Conservation (phyloP, 768 basidiomycete species). For the Lyophyllum atratum region DNA sequence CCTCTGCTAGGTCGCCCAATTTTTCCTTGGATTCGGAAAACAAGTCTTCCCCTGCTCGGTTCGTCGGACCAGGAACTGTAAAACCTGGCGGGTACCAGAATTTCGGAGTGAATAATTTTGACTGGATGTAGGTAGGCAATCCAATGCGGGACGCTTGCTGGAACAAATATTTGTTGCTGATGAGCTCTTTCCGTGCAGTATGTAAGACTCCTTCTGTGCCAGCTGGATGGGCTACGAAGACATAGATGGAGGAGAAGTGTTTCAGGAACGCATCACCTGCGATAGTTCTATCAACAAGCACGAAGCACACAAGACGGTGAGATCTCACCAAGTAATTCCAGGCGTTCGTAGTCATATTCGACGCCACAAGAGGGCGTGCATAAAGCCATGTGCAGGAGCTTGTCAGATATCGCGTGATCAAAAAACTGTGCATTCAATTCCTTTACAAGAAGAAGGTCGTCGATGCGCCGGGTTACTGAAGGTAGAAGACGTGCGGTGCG, state of each 20-base stretch:
- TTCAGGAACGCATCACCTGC: conserved; percentile 85
- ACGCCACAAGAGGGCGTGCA: conserved; percentile 69
- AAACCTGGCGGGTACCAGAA: conserved; percentile 63
- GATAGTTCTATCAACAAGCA: conserved; percentile 8
- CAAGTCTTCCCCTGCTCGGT: neutral
- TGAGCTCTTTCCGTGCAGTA: conserved; percentile 61
- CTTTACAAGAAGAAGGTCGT: conserved; percentile 74
- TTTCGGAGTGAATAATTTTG: conserved; percentile 67
- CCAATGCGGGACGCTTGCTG: conserved; percentile 54
- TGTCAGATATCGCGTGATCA: conserved; percentile 59
- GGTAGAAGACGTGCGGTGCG: conserved; percentile 73
- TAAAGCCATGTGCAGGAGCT: conserved; percentile 64
- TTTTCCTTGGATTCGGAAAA: neutral
- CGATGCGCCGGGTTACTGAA: conserved; percentile 70
- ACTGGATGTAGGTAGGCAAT: conserved; percentile 74
- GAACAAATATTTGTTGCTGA: conserved; percentile 73
- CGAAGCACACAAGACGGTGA: neutral
- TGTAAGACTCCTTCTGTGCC: conserved; percentile 72
- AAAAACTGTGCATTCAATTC: conserved; percentile 77
- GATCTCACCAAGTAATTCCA: conserved; percentile 74
- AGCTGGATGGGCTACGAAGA: conserved; percentile 69
- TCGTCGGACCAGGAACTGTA: conserved; percentile 2
- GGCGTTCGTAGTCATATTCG: conserved; percentile 80
- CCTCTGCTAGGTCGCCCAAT: neutral
- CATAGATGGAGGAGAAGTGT: conserved; percentile 70